A percentile compares a stretch with the other conserved stretches of the same genome.
Conservation (phyloP, 2,329 filamentous ascomycete species). For the Talaromyces sp. region DNA sequence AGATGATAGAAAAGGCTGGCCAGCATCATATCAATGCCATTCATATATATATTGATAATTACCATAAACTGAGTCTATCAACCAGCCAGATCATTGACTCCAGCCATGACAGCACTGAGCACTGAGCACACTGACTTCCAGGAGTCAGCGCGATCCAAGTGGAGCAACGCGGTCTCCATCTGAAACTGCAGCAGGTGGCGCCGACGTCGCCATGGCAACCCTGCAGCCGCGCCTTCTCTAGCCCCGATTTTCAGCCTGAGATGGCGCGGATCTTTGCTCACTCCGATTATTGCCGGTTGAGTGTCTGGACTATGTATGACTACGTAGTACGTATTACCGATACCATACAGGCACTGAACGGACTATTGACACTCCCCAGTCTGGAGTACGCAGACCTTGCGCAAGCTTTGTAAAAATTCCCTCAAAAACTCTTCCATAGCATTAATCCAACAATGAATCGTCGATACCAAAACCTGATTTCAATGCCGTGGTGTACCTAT, state of each 20-base stretch:
- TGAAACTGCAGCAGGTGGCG: slow-evolving; percentile 8
- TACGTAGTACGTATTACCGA: neutral
- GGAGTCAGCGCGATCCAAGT: neutral
- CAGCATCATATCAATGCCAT: neutral
- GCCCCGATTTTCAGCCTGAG: slow-evolving; percentile 16
- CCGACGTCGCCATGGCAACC: slow-evolving; percentile 17
- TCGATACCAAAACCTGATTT: neutral
- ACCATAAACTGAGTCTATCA: neutral
- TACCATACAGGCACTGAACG: neutral
- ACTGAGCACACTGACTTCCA: neutral
- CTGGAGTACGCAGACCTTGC: neutral
- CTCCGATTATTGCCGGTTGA: slow-evolving; percentile 12
- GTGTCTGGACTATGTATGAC: neutral
- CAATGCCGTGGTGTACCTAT: neutral
- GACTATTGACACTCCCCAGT: neutral
- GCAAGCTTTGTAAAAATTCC: neutral
- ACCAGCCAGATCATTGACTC: neutral
- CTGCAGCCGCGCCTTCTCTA: slow-evolving; percentile 4
- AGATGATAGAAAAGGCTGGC: neutral
- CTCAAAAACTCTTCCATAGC: neutral
- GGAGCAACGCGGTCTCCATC: slow-evolving; percentile 2
- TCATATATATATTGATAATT: neutral
- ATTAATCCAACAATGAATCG: neutral
- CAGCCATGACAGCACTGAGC: neutral
- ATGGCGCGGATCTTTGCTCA: slow-evolving; percentile 12